Percentiles rank a stretch among this genome's conserved stretches.
Evolutionary conservation across 345 rosid genomes (phyloP).

Genomic region (Cardamine resedifolia): DNA sequence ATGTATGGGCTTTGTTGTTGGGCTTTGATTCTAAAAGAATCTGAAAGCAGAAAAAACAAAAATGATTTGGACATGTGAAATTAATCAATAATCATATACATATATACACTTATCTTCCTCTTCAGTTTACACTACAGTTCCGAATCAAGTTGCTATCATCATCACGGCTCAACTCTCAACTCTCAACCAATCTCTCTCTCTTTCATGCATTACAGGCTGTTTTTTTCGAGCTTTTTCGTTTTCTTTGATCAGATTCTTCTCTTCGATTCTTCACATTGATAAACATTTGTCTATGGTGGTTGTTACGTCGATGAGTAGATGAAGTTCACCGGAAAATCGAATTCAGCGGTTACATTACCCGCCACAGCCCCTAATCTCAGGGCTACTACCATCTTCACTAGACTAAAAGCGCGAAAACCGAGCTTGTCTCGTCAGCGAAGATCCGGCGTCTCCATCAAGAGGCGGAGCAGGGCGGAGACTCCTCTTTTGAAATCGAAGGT

Average conservation of each 20-base stretch:
- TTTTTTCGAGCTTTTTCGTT: background rate
- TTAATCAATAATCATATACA: background rate
- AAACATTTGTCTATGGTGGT: background rate
- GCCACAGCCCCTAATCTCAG: slow-evolving; percentile 48
- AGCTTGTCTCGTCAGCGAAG: slow-evolving; percentile 45
- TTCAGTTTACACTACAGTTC: slow-evolving; percentile 9
- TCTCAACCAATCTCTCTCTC: background rate
- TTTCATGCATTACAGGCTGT: background rate
- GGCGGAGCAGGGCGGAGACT: slow-evolving; percentile 62
- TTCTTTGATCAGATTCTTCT: background rate
- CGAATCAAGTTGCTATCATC: slow-evolving; percentile 15
- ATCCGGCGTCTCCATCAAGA: slow-evolving; percentile 42
- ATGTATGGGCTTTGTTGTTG: slow-evolving; percentile 26
- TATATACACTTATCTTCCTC: background rate
- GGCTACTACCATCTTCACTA: background rate
- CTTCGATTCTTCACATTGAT: slow-evolving; percentile 4
- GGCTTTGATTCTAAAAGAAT: slow-evolving; percentile 16
- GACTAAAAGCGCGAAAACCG: slow-evolving; percentile 40
- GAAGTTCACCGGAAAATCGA: slow-evolving; percentile 62
- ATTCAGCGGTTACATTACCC: slow-evolving; percentile 42
- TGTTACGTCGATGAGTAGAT: slow-evolving; percentile 25
- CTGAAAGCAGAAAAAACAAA: background rate
- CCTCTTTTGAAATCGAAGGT: slow-evolving; percentile 60
- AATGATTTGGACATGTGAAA: slow-evolving; percentile 6
- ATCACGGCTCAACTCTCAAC: slow-evolving; percentile 24